Evolutionary conservation across 1,284 basidiomycete genomes (phyloP), one percentile per base, ranked within the genome.

Genomic region (Butyriboletus appendiculatus): DNA sequence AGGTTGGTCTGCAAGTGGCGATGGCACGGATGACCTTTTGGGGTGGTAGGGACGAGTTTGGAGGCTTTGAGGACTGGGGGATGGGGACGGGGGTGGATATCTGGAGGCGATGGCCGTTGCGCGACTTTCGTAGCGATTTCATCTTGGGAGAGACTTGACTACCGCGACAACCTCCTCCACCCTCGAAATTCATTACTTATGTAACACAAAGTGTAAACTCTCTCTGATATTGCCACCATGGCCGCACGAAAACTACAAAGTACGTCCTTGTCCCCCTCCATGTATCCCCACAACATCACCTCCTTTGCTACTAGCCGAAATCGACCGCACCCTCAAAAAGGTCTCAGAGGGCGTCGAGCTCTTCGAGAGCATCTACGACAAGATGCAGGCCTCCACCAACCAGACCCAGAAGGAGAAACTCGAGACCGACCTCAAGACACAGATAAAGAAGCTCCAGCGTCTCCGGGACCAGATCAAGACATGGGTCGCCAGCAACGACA

Each of bases 381-480:
- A 97, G 83, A 95, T 98, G 86, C 90, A 93, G 72, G 83, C 90
- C 56, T 91, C 93, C 10, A 91, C 91, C 42, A 97, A 96, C 75
- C 88, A 91, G 70, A 94, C 94, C 0, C 94, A 97, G 84, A 97
- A 97, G 75, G 95, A 97, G 82, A 97, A 97, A 76, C 86, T 93
- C 51, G 95, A 97, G 73, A 85, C 88, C 14, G 95, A 98, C 70
- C 79, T 98, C 65, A 97, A 98, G 81, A 95, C 94, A 1, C 95
- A 98, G 76, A 98, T 98, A 69, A 99, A 99, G 87, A 98, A 99
- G 76, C 86, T 99, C 5, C 97, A 99, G 75, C 86, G 97, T 57
- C 78, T 98, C 68, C 84, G 97, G 60, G 97, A 99, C 79, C 96
- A 98, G 82, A 98, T 99, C 77, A 99, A 99, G 82, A 94, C 94